Percentiles rank a stretch among this genome's conserved stretches.
These are phyloP conservation scores for Diplosphaera chodatii DNA, from an alignment of 139 green algal genomes.

Conservation along the genomic window DNA sequence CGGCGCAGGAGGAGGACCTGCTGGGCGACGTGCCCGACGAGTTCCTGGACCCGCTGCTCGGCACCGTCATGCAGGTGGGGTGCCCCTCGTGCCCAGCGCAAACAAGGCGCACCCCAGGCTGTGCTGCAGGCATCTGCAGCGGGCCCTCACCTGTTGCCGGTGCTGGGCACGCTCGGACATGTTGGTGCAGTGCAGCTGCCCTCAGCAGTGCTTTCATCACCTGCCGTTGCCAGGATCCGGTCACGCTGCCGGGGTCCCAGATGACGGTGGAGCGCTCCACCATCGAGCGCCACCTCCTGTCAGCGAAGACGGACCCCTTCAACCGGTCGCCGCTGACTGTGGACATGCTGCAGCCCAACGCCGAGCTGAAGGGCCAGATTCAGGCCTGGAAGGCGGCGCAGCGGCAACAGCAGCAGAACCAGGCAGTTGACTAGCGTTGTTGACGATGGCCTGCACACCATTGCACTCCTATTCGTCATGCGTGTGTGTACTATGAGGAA, in stretches of 20 bases:
- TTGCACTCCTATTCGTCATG: too few relatives aligned
- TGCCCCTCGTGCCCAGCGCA: too few relatives aligned
- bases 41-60: constrained; percentile 85
- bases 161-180: too few relatives aligned
- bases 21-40: constrained; percentile 83
- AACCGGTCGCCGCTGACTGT: constrained; percentile 51
- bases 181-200: too few relatives aligned
- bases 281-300: constrained; percentile 87
- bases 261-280: constrained; percentile 67
- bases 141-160: too few relatives aligned
- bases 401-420: neutral
- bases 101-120: too few relatives aligned
- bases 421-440: too few relatives aligned
- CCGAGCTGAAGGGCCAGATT: constrained; percentile 77
- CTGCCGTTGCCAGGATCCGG: constrained; percentile 60
- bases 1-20: constrained; percentile 61
- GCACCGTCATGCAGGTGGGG: constrained; percentile 67
- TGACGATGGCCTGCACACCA: neutral
- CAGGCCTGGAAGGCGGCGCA: constrained; percentile 57
- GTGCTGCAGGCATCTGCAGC: too few relatives aligned
- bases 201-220: too few relatives aligned
- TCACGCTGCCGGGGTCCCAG: constrained; percentile 49
- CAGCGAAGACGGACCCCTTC: constrained; percentile 84
- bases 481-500: too few relatives aligned
- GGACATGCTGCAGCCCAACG: constrained; percentile 43